Evolutionary conservation across 2,329 filamentous ascomycete species (phyloP).

Genomic region (Diaporthe vexans): DNA sequence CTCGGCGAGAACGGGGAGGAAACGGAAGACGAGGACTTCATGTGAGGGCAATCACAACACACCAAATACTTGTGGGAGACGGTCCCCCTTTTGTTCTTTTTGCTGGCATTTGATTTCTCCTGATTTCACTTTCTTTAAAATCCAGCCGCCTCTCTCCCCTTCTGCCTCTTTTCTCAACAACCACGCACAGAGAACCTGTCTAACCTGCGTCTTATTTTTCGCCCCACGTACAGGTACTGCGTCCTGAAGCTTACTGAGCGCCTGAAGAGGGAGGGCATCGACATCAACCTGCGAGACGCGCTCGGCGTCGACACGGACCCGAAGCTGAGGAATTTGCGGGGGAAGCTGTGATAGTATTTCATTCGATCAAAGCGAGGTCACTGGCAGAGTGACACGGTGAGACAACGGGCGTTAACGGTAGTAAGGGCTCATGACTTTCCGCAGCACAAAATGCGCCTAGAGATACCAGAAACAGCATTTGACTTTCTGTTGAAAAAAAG

Average conservation of each 20-base stretch:
- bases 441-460: background rate
- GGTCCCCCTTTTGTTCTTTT: conserved; percentile 35
- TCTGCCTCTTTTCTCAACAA: background rate
- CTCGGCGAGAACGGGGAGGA: conserved; percentile 50
- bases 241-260: conserved; percentile 43
- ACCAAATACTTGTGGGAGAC: conserved; percentile 40
- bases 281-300: conserved; percentile 42
- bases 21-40: conserved; percentile 58
- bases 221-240: conserved; percentile 38
- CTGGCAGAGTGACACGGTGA: no score
- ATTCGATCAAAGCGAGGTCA: background rate
- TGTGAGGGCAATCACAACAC: conserved; percentile 49
- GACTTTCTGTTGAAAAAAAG: background rate
- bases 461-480: conserved; percentile 9
- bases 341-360: conserved; percentile 23
- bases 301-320: conserved; percentile 42
- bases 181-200: conserved; percentile 8
- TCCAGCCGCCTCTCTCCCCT: background rate
- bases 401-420: background rate
- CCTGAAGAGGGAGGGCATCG: conserved; percentile 42
- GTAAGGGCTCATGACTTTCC: background rate
- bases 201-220: conserved; percentile 24
- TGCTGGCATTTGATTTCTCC: conserved; percentile 20
- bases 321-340: conserved; percentile 41
- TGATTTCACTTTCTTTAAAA: background rate